Evolutionary conservation across 2,329 filamentous ascomycete genomes (phyloP).

Genomic region (Penicillium sumatraense): DNA sequence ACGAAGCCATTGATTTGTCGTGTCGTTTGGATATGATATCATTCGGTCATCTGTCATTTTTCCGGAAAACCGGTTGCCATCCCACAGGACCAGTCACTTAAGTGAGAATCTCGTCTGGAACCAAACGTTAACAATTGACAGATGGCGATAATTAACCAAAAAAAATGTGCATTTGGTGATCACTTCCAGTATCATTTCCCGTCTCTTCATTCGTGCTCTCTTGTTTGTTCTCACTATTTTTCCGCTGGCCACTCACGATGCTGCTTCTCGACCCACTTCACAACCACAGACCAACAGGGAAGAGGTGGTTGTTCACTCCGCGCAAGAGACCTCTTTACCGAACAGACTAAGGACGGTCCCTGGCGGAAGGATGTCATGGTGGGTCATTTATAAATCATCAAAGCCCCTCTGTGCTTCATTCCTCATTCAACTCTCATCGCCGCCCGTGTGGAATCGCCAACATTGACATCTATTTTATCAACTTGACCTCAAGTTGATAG

Average conservation of each 20-base stretch:
- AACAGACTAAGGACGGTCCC: neutral
- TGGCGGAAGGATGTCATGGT: neutral
- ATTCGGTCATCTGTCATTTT: neutral
- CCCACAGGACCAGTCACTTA: neutral
- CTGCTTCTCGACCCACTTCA: neutral
- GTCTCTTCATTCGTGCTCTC: neutral
- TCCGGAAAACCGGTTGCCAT: neutral
- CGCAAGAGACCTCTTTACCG: neutral
- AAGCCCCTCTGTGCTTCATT: too few relatives aligned
- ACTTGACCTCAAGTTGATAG: neutral
- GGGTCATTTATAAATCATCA: neutral
- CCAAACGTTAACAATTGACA: neutral
- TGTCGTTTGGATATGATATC: neutral
- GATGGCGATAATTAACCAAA: neutral
- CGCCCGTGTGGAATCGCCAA: neutral
- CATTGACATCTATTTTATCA: neutral
- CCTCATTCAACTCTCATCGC: too few relatives aligned
- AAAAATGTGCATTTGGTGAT: neutral
- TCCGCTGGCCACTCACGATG: neutral
- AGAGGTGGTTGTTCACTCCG: too few relatives aligned
- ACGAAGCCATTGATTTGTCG: neutral
- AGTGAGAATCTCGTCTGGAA: neutral
- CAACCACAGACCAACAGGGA: neutral
- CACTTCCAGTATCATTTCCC: neutral
- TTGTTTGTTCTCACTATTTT: neutral